A percentile compares a stretch with the other conserved stretches of the same genome.
Evolutionary conservation across 257 asterid species (phyloP).

Genomic region (Nicotiana benthamiana): DNA sequence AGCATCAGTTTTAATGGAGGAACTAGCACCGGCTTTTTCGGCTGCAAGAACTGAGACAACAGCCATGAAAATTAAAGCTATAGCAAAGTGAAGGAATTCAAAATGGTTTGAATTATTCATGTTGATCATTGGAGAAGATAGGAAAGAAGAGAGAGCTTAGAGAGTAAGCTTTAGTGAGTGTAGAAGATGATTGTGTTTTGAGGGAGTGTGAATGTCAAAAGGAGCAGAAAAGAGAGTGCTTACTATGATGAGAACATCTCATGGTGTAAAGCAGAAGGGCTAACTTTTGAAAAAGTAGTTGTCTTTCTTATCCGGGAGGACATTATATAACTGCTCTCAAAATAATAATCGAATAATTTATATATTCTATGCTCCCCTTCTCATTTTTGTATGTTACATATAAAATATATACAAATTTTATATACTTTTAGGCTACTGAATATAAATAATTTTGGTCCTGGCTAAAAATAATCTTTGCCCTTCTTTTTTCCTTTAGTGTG

Average conservation of each 20-base stretch:
- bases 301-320: no score
- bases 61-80: conserved; percentile 13
- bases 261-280: conserved; percentile 38
- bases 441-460: no score
- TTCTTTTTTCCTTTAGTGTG: neutral
- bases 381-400: no score
- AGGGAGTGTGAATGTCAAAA: conserved; percentile 13
- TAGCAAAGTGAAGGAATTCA: conserved; percentile 14
- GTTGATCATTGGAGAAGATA: neutral
- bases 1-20: conserved; percentile 54
- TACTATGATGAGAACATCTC: conserved; percentile 42
- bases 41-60: conserved; percentile 10
- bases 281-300: conserved; percentile 52
- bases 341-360: no score
- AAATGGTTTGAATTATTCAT: conserved; percentile 31
- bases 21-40: neutral
- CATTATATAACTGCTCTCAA: no score
- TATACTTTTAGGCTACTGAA: no score
- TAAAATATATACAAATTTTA: no score
- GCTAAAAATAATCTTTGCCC: no score
- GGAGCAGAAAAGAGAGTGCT: conserved; percentile 33
- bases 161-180: conserved; percentile 14
- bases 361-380: no score
- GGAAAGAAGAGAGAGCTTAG: conserved; percentile 2
- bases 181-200: neutral